A percentile compares a stretch with the other conserved stretches of the same genome.
These are phyloP conservation scores for Serendipita sp. DNA, from an alignment of 768 basidiomycete genomes.

Conservation along the genomic window DNA sequence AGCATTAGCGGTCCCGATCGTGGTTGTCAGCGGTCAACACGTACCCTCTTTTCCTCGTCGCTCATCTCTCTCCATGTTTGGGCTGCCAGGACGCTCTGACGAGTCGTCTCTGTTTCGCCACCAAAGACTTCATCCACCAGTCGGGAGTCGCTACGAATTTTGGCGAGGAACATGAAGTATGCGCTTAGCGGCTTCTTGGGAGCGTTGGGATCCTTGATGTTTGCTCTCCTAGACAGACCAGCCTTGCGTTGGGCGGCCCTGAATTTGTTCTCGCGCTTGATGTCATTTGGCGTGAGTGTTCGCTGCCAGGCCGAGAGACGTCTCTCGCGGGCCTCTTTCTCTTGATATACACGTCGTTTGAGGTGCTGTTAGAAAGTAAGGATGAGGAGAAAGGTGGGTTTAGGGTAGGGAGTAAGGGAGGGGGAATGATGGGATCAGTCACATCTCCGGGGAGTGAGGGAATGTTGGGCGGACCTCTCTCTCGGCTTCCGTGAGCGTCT, in stretches of 20 bases:
- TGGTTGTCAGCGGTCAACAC: constrained; percentile 15
- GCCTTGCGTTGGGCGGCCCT: constrained; percentile 85
- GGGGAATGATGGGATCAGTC: background rate
- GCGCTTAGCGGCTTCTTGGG: constrained; percentile 91
- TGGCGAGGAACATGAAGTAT: constrained; percentile 89
- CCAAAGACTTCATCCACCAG: constrained; percentile 73
- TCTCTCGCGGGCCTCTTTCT: constrained; percentile 72
- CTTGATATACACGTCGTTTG: constrained; percentile 64
- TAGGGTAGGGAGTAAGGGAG: constrained; percentile 10
- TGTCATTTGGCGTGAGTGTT: constrained; percentile 74
- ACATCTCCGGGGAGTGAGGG: constrained; percentile 12
- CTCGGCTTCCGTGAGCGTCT: constrained; percentile 56
- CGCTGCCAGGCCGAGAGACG: constrained; percentile 75
- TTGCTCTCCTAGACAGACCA: constrained; percentile 81
- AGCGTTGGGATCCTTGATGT: constrained; percentile 93
- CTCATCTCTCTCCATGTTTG: constrained; percentile 88
- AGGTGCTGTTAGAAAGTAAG: constrained; percentile 41
- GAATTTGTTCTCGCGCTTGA: constrained; percentile 84
- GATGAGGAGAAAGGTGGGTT: constrained; percentile 12
- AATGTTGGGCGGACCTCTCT: constrained; percentile 45
- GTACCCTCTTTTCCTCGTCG: constrained; percentile 82
- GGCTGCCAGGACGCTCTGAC: constrained; percentile 85
- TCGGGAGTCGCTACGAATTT: constrained; percentile 61
- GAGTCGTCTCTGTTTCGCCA: constrained; percentile 83
- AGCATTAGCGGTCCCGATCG: background rate